Evolutionary conservation across 345 rosid genomes (phyloP).

Genomic region (Acer negundo): DNA sequence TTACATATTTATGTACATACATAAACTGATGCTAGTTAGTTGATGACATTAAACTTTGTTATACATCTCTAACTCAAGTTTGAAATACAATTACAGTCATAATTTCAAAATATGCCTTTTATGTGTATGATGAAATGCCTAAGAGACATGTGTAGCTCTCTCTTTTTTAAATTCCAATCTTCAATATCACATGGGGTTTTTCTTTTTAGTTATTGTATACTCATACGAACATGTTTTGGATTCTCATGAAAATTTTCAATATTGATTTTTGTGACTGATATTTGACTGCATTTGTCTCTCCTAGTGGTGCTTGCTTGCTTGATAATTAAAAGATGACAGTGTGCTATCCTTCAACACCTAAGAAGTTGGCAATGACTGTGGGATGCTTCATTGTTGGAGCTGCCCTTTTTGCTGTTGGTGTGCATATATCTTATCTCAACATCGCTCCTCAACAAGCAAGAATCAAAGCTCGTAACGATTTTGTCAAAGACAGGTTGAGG

Average conservation of each 20-base stretch:
- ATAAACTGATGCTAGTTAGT: too few species aligned
- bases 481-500: constrained; percentile 55
- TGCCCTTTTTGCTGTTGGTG: constrained; percentile 51
- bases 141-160: background rate
- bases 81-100: too few species aligned
- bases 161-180: background rate
- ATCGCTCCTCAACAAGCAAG: constrained; percentile 82
- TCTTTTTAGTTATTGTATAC: too few species aligned
- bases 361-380: constrained; percentile 58
- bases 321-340: constrained; percentile 37
- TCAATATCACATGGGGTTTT: background rate
- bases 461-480: constrained; percentile 75
- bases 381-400: constrained; percentile 64
- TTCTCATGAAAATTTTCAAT: too few species aligned
- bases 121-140: constrained; percentile 16
- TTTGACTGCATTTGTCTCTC: background rate
- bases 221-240: too few species aligned
- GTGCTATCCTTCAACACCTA: constrained; percentile 68
- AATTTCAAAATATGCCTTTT: background rate
- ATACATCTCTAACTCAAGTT: too few species aligned
- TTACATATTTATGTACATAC: too few species aligned
- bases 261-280: background rate
- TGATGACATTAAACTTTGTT: too few species aligned
- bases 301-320: background rate
- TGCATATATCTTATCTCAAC: constrained; percentile 49